Evolutionary conservation across 176 grass and related monocot species (phyloP), one percentile per base, ranked within the genome.

Genomic region (Carex pumila): DNA sequence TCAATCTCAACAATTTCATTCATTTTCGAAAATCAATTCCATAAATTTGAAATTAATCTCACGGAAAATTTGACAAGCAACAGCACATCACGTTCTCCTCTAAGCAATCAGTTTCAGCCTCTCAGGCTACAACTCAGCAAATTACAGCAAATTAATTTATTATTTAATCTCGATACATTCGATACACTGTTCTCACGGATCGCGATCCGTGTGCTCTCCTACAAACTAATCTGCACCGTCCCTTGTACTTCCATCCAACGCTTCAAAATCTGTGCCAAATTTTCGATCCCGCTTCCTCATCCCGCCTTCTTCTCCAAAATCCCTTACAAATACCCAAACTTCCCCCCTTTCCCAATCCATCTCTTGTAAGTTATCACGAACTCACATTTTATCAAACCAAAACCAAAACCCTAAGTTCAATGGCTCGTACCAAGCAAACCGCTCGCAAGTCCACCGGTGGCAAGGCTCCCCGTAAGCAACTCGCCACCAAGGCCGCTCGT

Each of bases 361-460:
- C 36, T 36, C 63, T 12, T 10, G 1, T 21, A 12, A 18, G 12
- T 21, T 71, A 7, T 81, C 5, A 4, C 12, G 22, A 10, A 62
- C 43, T 36, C 70, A 31, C 32, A 67, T 29, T 80, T 56, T n/a
- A 47, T 22, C 14, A 7, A 77, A 19, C 36, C 31, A 13, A 12
- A 43, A 0, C 9, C 62, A 3, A n/a, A 56, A 15, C 62, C 17
- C 3, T 0, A 50, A 21, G 47, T 25, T 14, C 52, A 13, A 93
- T 97, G 94, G 94, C 94, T 31, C 79, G 91, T 34, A 97, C 89
- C 9, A 97, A 97, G 89, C 94, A 97, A 88, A 97, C 94, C 3
- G 94, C 91, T 5, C 13, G 94, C 2, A 97, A 97, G 78, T 97
- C 94, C 0, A 97, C 89, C 0, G 94, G 94, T 29, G 94, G 89